A percentile compares a stretch with the other conserved stretches of the same genome.
Evolutionary conservation across 345 rosid species (phyloP).

Genomic region (Sisymbrium altissimum): DNA sequence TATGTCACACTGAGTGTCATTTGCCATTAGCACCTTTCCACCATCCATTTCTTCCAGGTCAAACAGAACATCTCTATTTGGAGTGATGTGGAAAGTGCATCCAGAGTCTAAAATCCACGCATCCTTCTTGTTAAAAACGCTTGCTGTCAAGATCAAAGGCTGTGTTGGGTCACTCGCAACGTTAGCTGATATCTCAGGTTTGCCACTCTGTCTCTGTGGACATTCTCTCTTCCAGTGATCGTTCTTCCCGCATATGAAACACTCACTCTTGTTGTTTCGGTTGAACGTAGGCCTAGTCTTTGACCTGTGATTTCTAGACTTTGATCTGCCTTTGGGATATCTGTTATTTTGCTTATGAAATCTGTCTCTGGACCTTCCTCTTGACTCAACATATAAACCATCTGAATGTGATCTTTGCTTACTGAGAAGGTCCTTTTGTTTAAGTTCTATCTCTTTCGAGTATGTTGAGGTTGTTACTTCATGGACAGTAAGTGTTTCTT

Average conservation of each 20-base stretch:
- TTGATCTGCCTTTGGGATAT: background rate
- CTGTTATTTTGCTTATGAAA: too few relatives aligned
- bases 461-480: background rate
- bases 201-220: background rate
- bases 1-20: background rate
- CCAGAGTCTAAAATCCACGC: background rate
- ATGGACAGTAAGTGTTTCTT: background rate
- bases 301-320: background rate
- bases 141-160: background rate
- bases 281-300: background rate
- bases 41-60: background rate
- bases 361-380: background rate
- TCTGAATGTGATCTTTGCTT: too few relatives aligned
- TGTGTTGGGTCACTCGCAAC: background rate
- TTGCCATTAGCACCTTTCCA: background rate
- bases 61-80: background rate
- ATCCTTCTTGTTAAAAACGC: background rate
- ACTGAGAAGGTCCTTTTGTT: too few relatives aligned
- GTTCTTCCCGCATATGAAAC: background rate
- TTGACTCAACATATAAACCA: background rate
- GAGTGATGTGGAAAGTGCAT: background rate
- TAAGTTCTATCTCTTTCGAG: background rate
- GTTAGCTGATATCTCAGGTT: too few relatives aligned
- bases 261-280: background rate
- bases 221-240: background rate